These are phyloP conservation scores for Bombardia bombarda DNA, from an alignment of 495 filamentous ascomycete genomes.

Conservation along the genomic window DNA sequence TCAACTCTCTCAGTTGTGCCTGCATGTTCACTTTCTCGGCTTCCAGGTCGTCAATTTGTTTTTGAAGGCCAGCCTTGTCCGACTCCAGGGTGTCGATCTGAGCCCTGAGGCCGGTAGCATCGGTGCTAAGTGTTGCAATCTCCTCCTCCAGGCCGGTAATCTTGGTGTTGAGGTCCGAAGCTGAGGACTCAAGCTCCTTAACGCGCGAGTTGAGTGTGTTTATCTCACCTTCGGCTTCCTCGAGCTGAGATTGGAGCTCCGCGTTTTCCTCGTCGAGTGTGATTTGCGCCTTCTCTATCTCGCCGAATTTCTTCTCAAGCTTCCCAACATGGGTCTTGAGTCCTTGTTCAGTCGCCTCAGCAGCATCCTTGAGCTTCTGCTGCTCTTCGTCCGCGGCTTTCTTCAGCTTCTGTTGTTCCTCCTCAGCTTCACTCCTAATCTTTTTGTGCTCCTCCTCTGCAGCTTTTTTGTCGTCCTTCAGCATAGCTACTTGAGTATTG, in stretches of 20 bases:
- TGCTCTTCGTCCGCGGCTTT: slow-evolving; percentile 6
- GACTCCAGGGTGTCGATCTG: slow-evolving; percentile 27
- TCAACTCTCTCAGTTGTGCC: slow-evolving; percentile 18
- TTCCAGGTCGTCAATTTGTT: slow-evolving; percentile 21
- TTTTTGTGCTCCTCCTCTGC: slow-evolving; percentile 17
- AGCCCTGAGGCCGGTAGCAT: slow-evolving; percentile 10
- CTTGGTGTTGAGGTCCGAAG: slow-evolving; percentile 14
- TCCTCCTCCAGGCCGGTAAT: slow-evolving; percentile 13
- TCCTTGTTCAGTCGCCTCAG: slow-evolving; percentile 12
- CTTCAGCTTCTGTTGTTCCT: slow-evolving; percentile 8
- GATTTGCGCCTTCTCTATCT: slow-evolving; percentile 18
- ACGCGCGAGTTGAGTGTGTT: slow-evolving; percentile 14
- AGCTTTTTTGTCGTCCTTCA: slow-evolving; percentile 15
- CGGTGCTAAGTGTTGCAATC: slow-evolving; percentile 12
- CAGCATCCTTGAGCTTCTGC: slow-evolving; percentile 7
- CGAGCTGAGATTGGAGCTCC: slow-evolving; percentile 20
- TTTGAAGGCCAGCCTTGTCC: slow-evolving; percentile 26
- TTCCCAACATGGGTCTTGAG: slow-evolving; percentile 20
- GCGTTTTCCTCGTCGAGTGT: slow-evolving; percentile 27
- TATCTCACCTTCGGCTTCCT: slow-evolving; percentile 15
- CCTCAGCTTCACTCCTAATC: slow-evolving; percentile 7
- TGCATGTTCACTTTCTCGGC: slow-evolving; percentile 12
- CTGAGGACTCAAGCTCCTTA: slow-evolving; percentile 14
- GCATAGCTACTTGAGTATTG: slow-evolving; percentile 5
- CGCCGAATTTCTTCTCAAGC: slow-evolving; percentile 32